Base-by-base conservation (phyloP, 2,329 filamentous ascomycete species). In the Intubia oerlemansii region DNA sequence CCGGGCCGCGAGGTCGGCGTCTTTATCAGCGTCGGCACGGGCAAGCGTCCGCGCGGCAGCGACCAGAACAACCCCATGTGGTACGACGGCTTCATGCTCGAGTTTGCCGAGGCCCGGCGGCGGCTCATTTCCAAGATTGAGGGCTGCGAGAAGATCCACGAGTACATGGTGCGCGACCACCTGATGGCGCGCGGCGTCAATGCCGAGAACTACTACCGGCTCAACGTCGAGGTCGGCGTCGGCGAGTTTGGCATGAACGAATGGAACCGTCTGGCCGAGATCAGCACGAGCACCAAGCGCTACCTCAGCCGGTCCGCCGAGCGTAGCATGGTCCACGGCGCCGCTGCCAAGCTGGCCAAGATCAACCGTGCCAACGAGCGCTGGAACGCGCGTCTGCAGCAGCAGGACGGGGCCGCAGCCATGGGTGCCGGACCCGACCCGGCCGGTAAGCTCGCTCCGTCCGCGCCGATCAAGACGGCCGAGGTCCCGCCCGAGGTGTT, bases 191-290 rank as follows among this genome's bases (percentile, higher is more conserved):
- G 82, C 19, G 69, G 75, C 16, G 79, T 95, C 34, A 84, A 77
- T 41, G 65, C 68, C 29, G 84, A 93, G 33, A 80, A 90, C 47
- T 98, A 98, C 54, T 91, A 82, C 48, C 76, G 88, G 7, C 58
- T 95, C n/a, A 98, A 98, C 38, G 88, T 95, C 23, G 84, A 95
- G 45, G 73, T 92, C 11, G 88, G 85, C 1, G 84, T 95, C 4
- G 84, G 85, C 30, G 88, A 95, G 45, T 95, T 93, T 47, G 85
- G 79, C 29, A 95, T 98, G 82, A 98, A 95, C 45, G 88, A 95
- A 47, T 98, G 88, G 88, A 68, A 80, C 42, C 69, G 84, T 4
- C 56, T 95, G n/a, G 75, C 79, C 16, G 85, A 93, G 29, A 95
- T 98, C 52, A 92, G 80, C 54, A 93, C 81, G 10, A 75, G 75